A percentile compares a stretch with the other conserved stretches of the same genome.
These are phyloP conservation scores for Serpula lacrymans DNA, from an alignment of 768 basidiomycete genomes.

Conservation along the genomic window DNA sequence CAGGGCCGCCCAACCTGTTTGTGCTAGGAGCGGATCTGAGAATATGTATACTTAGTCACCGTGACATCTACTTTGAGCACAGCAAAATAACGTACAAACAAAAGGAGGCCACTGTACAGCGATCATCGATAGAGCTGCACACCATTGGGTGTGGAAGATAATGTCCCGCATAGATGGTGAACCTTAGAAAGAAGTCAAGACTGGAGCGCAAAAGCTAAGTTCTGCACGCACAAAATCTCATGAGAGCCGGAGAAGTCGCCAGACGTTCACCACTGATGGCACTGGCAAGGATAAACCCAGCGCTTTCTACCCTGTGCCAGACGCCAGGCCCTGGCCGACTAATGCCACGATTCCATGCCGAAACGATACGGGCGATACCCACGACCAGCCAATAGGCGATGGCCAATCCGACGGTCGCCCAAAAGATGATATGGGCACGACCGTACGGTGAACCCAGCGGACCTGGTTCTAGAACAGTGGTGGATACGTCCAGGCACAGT, in stretches of 20 bases:
- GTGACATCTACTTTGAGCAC: slow-evolving; percentile 2
- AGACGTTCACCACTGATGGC: slow-evolving; percentile 91
- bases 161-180: slow-evolving; percentile 93
- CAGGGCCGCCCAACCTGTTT: slow-evolving; percentile 86
- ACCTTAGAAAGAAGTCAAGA: slow-evolving; percentile 43
- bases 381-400: slow-evolving; percentile 82
- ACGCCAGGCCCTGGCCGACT: slow-evolving; percentile 53
- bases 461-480: slow-evolving; percentile 72
- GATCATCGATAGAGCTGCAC: slow-evolving; percentile 84
- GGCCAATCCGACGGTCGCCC: slow-evolving; percentile 69
- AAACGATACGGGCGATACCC: slow-evolving; percentile 73
- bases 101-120: slow-evolving; percentile 95
- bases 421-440: slow-evolving; percentile 62
- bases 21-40: slow-evolving; percentile 84
- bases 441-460: slow-evolving; percentile 60
- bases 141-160: slow-evolving; percentile 92
- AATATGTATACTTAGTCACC: slow-evolving; percentile 13
- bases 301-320: slow-evolving; percentile 75
- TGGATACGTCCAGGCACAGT: slow-evolving; percentile 73
- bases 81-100: slow-evolving; percentile 59
- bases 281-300: slow-evolving; percentile 86
- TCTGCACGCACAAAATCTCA: slow-evolving; percentile 75
- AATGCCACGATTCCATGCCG: slow-evolving; percentile 80
- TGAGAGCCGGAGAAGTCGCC: slow-evolving; percentile 77
- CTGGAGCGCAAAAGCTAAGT: slow-evolving; percentile 10